Evolutionary conservation across 2,329 filamentous ascomycete species (phyloP).

Genomic region (Juglanconis sp.): DNA sequence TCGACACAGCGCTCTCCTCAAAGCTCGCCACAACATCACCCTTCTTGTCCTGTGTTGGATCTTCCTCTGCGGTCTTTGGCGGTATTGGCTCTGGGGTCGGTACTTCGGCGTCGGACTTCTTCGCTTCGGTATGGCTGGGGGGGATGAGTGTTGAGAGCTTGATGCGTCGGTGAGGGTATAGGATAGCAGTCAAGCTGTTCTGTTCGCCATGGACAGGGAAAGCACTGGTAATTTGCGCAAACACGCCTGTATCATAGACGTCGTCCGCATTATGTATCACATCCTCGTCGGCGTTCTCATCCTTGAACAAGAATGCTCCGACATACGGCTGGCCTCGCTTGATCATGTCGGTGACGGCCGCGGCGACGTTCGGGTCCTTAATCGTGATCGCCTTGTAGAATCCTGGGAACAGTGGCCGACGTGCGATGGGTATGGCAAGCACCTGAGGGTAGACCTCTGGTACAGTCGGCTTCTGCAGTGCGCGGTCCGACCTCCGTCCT

Average conservation of each 20-base stretch:
- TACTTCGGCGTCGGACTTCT: slow-evolving; percentile 50
- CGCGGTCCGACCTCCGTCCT: slow-evolving; percentile 71
- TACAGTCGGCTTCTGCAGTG: slow-evolving; percentile 81
- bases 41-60: slow-evolving; percentile 62
- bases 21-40: slow-evolving; percentile 97
- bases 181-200: slow-evolving; percentile 80
- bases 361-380: slow-evolving; percentile 84
- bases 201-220: slow-evolving; percentile 89
- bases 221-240: slow-evolving; percentile 94
- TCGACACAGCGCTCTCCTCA: slow-evolving; percentile 72
- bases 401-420: slow-evolving; percentile 89
- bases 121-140: slow-evolving; percentile 52
- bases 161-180: slow-evolving; percentile 94
- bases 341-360: slow-evolving; percentile 92
- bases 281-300: slow-evolving; percentile 90
- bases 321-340: slow-evolving; percentile 97
- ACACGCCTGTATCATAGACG: slow-evolving; percentile 93
- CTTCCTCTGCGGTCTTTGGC: slow-evolving; percentile 50
- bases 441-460: slow-evolving; percentile 97
- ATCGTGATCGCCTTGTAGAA: slow-evolving; percentile 99
- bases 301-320: slow-evolving; percentile 94
- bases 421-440: slow-evolving; percentile 93
- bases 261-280: slow-evolving; percentile 87
- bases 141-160: slow-evolving; percentile 81
- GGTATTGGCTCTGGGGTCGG: slow-evolving; percentile 57